Evolutionary conservation across 2,329 filamentous ascomycete species (phyloP).

Genomic region (Aureobasidium sp.): DNA sequence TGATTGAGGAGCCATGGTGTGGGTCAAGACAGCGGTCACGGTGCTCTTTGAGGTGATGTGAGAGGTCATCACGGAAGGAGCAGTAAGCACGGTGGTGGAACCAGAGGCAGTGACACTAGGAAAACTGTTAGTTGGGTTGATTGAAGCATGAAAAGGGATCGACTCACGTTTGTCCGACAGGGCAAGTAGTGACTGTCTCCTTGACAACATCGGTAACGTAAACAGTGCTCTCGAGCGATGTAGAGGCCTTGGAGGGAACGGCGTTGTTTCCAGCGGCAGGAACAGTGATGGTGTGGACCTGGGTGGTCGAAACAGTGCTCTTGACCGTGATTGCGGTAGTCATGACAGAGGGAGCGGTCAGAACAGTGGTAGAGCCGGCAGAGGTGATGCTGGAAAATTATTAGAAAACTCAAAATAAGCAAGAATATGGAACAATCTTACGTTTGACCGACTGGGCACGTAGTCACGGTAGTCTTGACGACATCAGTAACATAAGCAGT

Average conservation of each 20-base stretch:
- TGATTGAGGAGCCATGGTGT: not conserved
- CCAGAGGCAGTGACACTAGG: conserved; percentile 26
- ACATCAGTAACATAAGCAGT: conserved; percentile 19
- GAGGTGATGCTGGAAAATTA: not conserved
- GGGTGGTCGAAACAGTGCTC: not conserved
- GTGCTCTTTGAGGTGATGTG: conserved; percentile 27
- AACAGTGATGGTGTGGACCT: conserved; percentile 2
- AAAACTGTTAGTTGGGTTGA: conserved; percentile 23
- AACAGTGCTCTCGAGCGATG: conserved; percentile 2
- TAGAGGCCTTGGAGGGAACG: not conserved
- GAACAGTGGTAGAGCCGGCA: not conserved
- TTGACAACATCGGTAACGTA: conserved; percentile 20
- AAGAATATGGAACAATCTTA: not conserved
- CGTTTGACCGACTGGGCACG: conserved; percentile 28
- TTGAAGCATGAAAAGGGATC: not conserved
- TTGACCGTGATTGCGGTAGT: not conserved
- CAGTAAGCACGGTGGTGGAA: conserved; percentile 21
- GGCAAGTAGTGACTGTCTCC: conserved; percentile 31
- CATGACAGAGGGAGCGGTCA: conserved; percentile 8
- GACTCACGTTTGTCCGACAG: conserved; percentile 19
- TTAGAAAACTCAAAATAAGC: not conserved
- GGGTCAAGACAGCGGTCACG: conserved; percentile 21
- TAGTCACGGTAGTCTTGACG: conserved; percentile 26
- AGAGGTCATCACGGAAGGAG: conserved; percentile 19
- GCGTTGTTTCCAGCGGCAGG: conserved; percentile 5